Evolutionary conservation across 768 basidiomycete genomes (phyloP).

Genomic region (Mrakia blollopis): DNA sequence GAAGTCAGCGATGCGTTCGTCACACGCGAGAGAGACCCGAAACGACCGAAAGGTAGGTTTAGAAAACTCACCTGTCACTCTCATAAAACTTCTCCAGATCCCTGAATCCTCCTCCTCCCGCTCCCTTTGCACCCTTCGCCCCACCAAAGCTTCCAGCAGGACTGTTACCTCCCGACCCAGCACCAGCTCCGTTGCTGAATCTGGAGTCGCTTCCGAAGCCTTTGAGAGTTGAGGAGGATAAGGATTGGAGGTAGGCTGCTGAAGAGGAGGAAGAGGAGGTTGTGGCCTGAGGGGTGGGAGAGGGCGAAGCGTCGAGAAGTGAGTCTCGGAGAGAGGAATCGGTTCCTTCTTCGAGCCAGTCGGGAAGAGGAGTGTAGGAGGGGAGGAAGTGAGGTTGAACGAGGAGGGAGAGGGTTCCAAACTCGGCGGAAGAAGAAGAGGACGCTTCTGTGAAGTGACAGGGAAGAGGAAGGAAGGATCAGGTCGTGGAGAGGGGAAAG

Average conservation of each 20-base stretch:
- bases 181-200: constrained; percentile 45
- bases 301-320: neutral
- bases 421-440: constrained; percentile 1
- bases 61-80: constrained; percentile 34
- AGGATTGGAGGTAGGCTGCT: constrained; percentile 36
- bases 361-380: constrained; percentile 59
- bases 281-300: neutral
- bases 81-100: constrained; percentile 75
- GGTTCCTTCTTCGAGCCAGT: constrained; percentile 84
- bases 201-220: constrained; percentile 24
- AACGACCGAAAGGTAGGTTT: neutral
- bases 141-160: constrained; percentile 43
- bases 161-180: constrained; percentile 48
- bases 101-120: constrained; percentile 31
- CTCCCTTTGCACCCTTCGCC: constrained; percentile 47
- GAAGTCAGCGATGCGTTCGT: neutral
- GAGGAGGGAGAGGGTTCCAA: constrained; percentile 22
- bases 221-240: constrained; percentile 35
- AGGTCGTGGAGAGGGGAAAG: neutral
- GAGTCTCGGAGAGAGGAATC: constrained; percentile 66
- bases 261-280: constrained; percentile 53
- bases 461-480: neutral
- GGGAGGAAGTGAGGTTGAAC: constrained; percentile 47
- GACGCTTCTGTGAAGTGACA: neutral
- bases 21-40: neutral